Base-by-base conservation (phyloP, 2,329 filamentous ascomycete species). In the Arthrobotrys pseudoclavata region DNA sequence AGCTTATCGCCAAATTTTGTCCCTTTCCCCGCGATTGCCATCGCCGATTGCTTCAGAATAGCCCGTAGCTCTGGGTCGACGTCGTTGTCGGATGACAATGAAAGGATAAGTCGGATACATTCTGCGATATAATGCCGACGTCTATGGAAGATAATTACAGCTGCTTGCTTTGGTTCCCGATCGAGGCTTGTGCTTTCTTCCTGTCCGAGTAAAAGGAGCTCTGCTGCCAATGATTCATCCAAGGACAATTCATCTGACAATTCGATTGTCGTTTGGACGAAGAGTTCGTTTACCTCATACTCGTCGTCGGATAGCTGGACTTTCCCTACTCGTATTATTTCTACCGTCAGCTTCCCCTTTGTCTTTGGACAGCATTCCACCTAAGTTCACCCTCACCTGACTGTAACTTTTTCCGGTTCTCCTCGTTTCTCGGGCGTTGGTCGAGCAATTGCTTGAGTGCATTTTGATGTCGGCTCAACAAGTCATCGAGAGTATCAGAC, bases 241-340 rank as follows among this genome's bases (percentile, higher is more conserved):
- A 99, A 87, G 81, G 97, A 91, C 79, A 97, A 87, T 80, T 93
- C 92, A 83, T 98, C 94, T 69, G 95, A 92, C 42, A 99, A 87
- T 81, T 93, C 89, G 34, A 97, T 86, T 24, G 90, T 89, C 80
- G 91, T 90, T 83, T 97, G 91, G 82, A 95, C 90, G 84, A 99
- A 98, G 79, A 93, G 90, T 69, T 92, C 88, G 84, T 97, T 97
- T 85, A 99, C 86, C 22, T 87, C 86, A 84, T 93, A 98, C 81
- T 94, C 89, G 37, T 89, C 87, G 79, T 90, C 91, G 80, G 89
- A 88, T 74, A 97, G 85, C 37, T 86, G 89, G 80, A 98, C 87
- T 83, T 92, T 94, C 72, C 92, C 94, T 96, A 80, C 24, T 26
- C 29, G 45, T 20, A 20, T 50, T 12, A 5, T 13, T 40, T 18